Base-by-base conservation (phyloP, 495 filamentous ascomycete species). In the Tetracladium setigerum region DNA sequence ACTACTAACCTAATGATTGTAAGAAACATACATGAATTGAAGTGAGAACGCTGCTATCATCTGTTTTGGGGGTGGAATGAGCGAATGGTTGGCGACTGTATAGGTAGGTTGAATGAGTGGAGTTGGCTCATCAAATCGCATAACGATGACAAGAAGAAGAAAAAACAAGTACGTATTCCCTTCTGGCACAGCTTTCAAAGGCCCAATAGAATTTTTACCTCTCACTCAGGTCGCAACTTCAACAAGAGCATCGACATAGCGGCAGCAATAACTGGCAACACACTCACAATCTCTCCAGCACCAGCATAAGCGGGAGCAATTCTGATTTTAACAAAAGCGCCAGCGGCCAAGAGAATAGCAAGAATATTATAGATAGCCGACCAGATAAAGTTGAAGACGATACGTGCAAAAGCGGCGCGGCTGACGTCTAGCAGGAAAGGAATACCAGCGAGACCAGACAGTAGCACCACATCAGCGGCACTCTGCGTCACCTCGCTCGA, bases 241-340 rank as follows among this genome's bases (percentile, higher is more conserved):
- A 15, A 8, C 41, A 47, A 46, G 9, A 61, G 64, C 62, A 79
- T 53, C 41, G 65, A 60, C 50, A 74, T 51, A 19, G 73, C 73
- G 34, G 72, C 62, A 22, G 62, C 38, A 53, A 81, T 63, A 17
- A 79, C 74, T 14, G 77, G 76, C 55, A 74, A 41, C 0, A 79
- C 73, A 53, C 77, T 79, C n/a, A 79, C 68, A 36, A 78, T 52
- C 64, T 79, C 75, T 1, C 75, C 77, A 30, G 78, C 46, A 9
- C 74, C 76, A 5, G 76, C 75, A 65, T 69, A 79, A 49, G 62
- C 50, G 4, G 76, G 75, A 14, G 73, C 66, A 54, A 81, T 75
- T 30, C 70, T 55, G 0, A 60, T 62, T 50, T 66, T 56, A 0
- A 75, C 67, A 47, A 78, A 77, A 1, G 73, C 73, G 4, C 75